Evolutionary conservation across 306 rosid genomes (phyloP).

Genomic region (Fragaria iinumae): DNA sequence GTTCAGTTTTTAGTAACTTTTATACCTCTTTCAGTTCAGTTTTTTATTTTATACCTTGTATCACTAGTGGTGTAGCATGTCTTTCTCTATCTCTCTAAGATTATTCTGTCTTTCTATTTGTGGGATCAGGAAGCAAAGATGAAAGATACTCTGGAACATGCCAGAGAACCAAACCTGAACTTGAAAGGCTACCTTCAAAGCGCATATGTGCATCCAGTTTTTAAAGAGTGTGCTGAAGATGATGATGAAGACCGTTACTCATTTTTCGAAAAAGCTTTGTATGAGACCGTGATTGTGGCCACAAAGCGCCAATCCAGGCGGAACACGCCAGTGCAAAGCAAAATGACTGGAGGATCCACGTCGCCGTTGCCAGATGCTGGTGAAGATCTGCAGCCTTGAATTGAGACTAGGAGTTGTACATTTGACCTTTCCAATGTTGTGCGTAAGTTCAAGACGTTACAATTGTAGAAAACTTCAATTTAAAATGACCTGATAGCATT

Average conservation of each 20-base stretch:
- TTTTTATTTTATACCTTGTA: too few species aligned
- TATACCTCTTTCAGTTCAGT: not conserved
- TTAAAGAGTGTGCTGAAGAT: conserved; percentile 54
- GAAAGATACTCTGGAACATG: conserved; percentile 92
- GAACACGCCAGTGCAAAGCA: conserved; percentile 82
- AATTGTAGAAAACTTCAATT: not conserved
- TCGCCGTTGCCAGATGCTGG: conserved; percentile 51
- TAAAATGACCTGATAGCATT: not conserved
- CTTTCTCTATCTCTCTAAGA: not conserved
- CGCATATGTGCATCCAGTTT: conserved; percentile 76
- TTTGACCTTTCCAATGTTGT: conserved; percentile 10
- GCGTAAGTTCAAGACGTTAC: conserved; percentile 1
- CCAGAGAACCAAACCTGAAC: conserved; percentile 80
- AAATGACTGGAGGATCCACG: conserved; percentile 61
- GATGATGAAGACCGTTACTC: conserved; percentile 39
- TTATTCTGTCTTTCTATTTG: not conserved
- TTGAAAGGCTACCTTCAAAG: conserved; percentile 71
- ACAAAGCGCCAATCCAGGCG: conserved; percentile 87
- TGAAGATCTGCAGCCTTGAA: conserved; percentile 13
- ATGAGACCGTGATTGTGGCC: conserved; percentile 64
- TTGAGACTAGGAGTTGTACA: conserved; percentile 11
- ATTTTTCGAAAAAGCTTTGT: conserved; percentile 38
- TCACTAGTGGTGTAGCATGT: not conserved
- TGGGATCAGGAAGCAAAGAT: conserved; percentile 81
- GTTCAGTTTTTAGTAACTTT: not conserved